Evolutionary conservation across 1,284 basidiomycete genomes (phyloP).

Genomic region (Singerocomus rubriflavus): DNA sequence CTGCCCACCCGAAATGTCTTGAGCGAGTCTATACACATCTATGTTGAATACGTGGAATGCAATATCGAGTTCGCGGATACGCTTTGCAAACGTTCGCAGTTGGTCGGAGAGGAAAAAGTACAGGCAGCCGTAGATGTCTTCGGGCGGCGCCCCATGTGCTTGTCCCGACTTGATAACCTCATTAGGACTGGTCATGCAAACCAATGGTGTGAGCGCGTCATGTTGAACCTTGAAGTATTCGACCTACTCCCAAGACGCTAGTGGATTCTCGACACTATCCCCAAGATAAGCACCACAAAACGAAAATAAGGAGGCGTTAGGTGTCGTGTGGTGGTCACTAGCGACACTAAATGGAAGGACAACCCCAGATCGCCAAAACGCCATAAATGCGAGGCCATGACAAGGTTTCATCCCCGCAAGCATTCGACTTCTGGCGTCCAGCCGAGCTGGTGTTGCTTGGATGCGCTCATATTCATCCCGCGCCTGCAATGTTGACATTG

Average conservation of each 20-base stretch:
- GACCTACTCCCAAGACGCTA: slow-evolving; percentile 43
- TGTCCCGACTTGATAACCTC: slow-evolving; percentile 34
- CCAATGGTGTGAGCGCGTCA: background rate
- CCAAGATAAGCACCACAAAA: slow-evolving; percentile 31
- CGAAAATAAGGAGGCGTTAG: slow-evolving; percentile 40
- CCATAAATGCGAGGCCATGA: slow-evolving; percentile 38
- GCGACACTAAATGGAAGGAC: slow-evolving; percentile 42
- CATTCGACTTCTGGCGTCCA: slow-evolving; percentile 34
- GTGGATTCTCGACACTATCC: slow-evolving; percentile 32
- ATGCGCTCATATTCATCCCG: slow-evolving; percentile 26
- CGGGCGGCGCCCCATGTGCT: slow-evolving; percentile 31
- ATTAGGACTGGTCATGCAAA: slow-evolving; percentile 12
- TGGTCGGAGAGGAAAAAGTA: slow-evolving; percentile 42
- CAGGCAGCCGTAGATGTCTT: slow-evolving; percentile 44
- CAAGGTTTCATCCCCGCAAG: slow-evolving; percentile 33
- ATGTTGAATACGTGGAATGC: slow-evolving; percentile 29
- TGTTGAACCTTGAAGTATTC: background rate
- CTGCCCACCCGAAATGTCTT: slow-evolving; percentile 10
- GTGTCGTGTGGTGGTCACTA: slow-evolving; percentile 33
- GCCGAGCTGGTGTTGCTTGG: slow-evolving; percentile 28
- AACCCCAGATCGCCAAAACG: slow-evolving; percentile 39
- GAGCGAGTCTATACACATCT: slow-evolving; percentile 28
- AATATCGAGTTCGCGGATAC: slow-evolving; percentile 33
- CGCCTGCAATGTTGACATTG: slow-evolving; percentile 19
- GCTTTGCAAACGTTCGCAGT: slow-evolving; percentile 34